Conservation (phyloP, 2,329 filamentous ascomycete species). For the Ceratocystis smalleyi region DNA sequence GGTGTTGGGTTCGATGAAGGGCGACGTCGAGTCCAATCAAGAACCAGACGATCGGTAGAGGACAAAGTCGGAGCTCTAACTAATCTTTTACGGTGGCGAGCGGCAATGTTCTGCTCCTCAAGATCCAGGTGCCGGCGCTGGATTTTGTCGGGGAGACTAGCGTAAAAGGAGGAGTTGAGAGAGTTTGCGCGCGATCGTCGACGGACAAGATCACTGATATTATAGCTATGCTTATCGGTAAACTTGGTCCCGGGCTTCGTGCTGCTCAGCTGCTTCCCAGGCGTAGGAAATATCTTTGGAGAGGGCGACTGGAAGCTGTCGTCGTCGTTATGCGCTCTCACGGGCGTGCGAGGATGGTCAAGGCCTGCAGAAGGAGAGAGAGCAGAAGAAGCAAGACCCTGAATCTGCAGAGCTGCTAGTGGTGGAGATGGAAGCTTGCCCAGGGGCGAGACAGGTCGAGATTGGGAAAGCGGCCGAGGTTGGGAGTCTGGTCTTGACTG, state of each 20-base stretch:
- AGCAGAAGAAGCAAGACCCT: slow-evolving; percentile 12
- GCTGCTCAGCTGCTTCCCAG: slow-evolving; percentile 4
- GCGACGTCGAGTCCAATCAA: slow-evolving; percentile 15
- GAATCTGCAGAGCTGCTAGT: slow-evolving; percentile 13
- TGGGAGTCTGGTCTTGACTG: background rate
- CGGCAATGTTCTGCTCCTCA: slow-evolving; percentile 45
- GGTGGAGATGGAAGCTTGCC: slow-evolving; percentile 15
- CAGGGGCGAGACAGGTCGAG: slow-evolving; percentile 9
- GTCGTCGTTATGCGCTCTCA: background rate
- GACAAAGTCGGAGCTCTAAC: slow-evolving; percentile 1
- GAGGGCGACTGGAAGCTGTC: slow-evolving; percentile 7
- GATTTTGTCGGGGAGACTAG: slow-evolving; percentile 56
- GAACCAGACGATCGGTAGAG: slow-evolving; percentile 11
- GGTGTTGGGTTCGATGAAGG: slow-evolving; percentile 16
- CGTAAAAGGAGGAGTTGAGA: slow-evolving; percentile 51
- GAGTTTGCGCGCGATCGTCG: slow-evolving; percentile 28
- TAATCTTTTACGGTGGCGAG: slow-evolving; percentile 6
- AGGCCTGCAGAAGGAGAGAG: background rate
- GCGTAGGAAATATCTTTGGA: slow-evolving; percentile 17
- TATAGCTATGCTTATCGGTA: slow-evolving; percentile 18
- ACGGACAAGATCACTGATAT: slow-evolving; percentile 22
- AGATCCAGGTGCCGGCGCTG: slow-evolving; percentile 53
- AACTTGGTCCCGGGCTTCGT: background rate
- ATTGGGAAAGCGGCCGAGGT: background rate
- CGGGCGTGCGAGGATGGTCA: background rate